Base-by-base conservation (phyloP, 208 protist species). In the Crithidia acanthocephali region DNA sequence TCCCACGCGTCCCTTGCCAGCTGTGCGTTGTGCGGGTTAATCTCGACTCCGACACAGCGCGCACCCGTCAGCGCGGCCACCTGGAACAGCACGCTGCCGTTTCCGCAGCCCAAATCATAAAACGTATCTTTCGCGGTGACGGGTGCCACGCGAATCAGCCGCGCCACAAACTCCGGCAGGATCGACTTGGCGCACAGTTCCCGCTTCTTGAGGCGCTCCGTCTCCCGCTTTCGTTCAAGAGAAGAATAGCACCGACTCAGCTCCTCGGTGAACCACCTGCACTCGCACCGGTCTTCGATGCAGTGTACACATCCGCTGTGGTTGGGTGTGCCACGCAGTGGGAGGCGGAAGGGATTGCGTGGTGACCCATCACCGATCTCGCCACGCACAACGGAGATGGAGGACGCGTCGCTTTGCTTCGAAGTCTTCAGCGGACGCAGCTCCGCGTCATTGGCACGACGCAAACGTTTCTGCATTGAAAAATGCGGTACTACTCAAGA, bases 101-200 rank as follows among this genome's bases (percentile, higher is more conserved):
- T 95, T 4, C 89, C 92, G 58, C 92, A 94, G 18, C 88, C 88
- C 48, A 93, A 74, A 64, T 97, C 89, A 48, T 89, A 95, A 64
- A 97, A 94, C 3, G 77, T 81, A n/a, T 92, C 86, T 18, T 48
- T 23, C 13, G 74, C 1, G 11, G 69, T 23, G 23, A 93, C 66
- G 3, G 72, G 65, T 1, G 84, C 72, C 11, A 91, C 51, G 18
- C 81, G 74, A 13, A 89, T 48, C 18, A 95, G 51, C 5, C 92
- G 79, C 1, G 87, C 67, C 16, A 97, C 88, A 64, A 97, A 97
- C 0, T 64, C 68, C 23, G 92, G 86, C 40, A 97, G 52, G 64
- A 97, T 80, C 2, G 92, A 97, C 77, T 97, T 97, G 30, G 92
- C 87, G 53, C 90, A 95, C n/a, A 94, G 71, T 10, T 93, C 87